phyloP scores from a whole-genome alignment of 2,329 filamentous ascomycete genomes.

The Alternaria incomplexa region DNA sequence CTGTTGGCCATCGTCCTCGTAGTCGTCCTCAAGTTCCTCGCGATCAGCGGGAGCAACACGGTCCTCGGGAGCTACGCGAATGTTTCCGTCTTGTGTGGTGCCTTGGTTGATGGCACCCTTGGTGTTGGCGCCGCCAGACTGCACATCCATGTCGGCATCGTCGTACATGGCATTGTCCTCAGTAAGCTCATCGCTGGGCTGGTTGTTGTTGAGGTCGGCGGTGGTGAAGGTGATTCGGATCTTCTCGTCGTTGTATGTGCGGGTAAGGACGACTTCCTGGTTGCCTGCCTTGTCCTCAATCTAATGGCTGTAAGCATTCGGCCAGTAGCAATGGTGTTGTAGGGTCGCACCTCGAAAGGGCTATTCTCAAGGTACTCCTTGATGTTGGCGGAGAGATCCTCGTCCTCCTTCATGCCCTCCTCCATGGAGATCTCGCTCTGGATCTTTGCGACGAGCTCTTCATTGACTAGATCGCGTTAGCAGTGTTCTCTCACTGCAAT shows the following conservation, averaged over 20 bases:
- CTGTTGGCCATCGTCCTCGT: conserved; percentile 59
- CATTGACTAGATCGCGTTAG: conserved; percentile 57
- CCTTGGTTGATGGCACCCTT: conserved; percentile 64
- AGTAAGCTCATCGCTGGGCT: conserved; percentile 54
- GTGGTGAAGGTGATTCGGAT: conserved; percentile 86
- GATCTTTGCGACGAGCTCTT: conserved; percentile 86
- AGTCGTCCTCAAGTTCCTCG: conserved; percentile 63
- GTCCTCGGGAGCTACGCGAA: conserved; percentile 64
- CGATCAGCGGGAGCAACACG: conserved; percentile 63
- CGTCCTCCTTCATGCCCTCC: conserved; percentile 75
- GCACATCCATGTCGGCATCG: conserved; percentile 50
- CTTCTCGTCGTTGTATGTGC: conserved; percentile 88
- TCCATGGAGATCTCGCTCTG: conserved; percentile 67
- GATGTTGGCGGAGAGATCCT: conserved; percentile 76
- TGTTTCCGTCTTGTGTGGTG: conserved; percentile 57
- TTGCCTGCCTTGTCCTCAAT: conserved; percentile 79
- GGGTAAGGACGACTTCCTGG: conserved; percentile 85
- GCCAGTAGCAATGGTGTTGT: no score
- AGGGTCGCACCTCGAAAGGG: conserved; percentile 70
- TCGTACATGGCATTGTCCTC: conserved; percentile 58
- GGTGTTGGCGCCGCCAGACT: conserved; percentile 63
- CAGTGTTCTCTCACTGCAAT: neutral
- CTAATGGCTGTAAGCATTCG: conserved; percentile 37
- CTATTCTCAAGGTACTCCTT: conserved; percentile 88
- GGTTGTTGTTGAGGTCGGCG: conserved; percentile 71